Percentiles rank a stretch among this genome's conserved stretches.
Conservation (phyloP, 768 basidiomycete genomes). For the Mycena metata region DNA sequence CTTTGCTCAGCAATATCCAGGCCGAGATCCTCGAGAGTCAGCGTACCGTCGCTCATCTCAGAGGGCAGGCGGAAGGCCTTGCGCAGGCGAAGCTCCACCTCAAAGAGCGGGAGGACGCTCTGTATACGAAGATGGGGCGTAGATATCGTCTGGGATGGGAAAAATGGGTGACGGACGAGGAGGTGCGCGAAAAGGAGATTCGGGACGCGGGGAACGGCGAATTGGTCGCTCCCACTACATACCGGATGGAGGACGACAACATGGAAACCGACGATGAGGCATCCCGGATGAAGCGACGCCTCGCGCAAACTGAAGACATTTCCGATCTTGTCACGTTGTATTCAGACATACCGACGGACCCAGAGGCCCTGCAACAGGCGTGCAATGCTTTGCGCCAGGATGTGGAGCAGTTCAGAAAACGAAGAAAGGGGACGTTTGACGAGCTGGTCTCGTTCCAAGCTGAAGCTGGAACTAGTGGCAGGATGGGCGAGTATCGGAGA, state of each 20-base stretch:
- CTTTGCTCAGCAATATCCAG: constrained; percentile 87
- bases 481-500: constrained; percentile 90
- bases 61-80: constrained; percentile 75
- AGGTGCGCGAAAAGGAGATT: constrained; percentile 78
- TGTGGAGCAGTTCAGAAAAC: constrained; percentile 72
- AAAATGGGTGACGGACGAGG: constrained; percentile 92
- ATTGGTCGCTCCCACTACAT: constrained; percentile 60
- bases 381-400: constrained; percentile 78
- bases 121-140: constrained; percentile 83
- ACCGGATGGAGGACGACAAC: constrained; percentile 62
- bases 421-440: constrained; percentile 80
- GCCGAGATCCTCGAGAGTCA: constrained; percentile 91
- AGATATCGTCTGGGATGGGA: constrained; percentile 92
- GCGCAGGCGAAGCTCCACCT: constrained; percentile 70
- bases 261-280: constrained; percentile 61
- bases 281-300: constrained; percentile 68
- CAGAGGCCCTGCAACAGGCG: constrained; percentile 63
- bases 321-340: constrained; percentile 74
- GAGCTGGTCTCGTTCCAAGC: constrained; percentile 85
- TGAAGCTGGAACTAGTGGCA: constrained; percentile 90
- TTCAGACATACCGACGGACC: constrained; percentile 68
- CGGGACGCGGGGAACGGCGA: constrained; percentile 74
- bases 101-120: constrained; percentile 71
- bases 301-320: constrained; percentile 66
- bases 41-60: constrained; percentile 78